phyloP scores from a whole-genome alignment of 257 asterid species.

The Henckelia pumila region DNA sequence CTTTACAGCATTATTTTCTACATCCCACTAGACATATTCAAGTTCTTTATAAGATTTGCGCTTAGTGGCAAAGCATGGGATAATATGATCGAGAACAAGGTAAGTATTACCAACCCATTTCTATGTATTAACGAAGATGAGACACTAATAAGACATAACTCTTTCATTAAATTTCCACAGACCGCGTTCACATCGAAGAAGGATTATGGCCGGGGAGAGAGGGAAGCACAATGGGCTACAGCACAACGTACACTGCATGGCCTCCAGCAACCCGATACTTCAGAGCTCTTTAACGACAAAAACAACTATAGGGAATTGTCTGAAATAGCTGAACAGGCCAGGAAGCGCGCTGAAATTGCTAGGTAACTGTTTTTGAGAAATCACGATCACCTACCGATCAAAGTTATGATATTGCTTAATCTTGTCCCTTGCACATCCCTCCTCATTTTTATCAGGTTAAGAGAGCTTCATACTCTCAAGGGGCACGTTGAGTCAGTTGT shows the following conservation, averaged over 20 bases:
- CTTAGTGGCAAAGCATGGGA: slow-evolving; percentile 60
- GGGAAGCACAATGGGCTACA: slow-evolving; percentile 56
- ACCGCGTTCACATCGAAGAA: slow-evolving; percentile 51
- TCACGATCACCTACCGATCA: not conserved
- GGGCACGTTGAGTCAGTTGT: slow-evolving; percentile 57
- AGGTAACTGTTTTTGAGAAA: slow-evolving; percentile 20
- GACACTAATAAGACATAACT: not conserved
- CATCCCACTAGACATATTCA: slow-evolving; percentile 49
- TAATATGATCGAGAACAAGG: slow-evolving; percentile 43
- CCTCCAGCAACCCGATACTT: slow-evolving; percentile 32
- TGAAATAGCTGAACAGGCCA: slow-evolving; percentile 58
- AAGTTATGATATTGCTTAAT: not conserved
- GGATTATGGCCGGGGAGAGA: slow-evolving; percentile 50
- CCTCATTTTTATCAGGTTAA: slow-evolving; percentile 29
- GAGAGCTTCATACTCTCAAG: slow-evolving; percentile 60
- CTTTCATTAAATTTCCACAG: slow-evolving; percentile 16
- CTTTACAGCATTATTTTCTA: slow-evolving; percentile 43
- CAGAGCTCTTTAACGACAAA: slow-evolving; percentile 30
- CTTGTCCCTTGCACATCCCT: not conserved
- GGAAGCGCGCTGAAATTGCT: slow-evolving; percentile 55
- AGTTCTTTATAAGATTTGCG: slow-evolving; percentile 39
- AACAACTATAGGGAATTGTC: slow-evolving; percentile 48
- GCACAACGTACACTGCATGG: slow-evolving; percentile 54
- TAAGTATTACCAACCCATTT: slow-evolving; percentile 5
- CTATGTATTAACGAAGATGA: not conserved